Base-by-base conservation (phyloP, 805 yeast species). In the Candida alai region DNA sequence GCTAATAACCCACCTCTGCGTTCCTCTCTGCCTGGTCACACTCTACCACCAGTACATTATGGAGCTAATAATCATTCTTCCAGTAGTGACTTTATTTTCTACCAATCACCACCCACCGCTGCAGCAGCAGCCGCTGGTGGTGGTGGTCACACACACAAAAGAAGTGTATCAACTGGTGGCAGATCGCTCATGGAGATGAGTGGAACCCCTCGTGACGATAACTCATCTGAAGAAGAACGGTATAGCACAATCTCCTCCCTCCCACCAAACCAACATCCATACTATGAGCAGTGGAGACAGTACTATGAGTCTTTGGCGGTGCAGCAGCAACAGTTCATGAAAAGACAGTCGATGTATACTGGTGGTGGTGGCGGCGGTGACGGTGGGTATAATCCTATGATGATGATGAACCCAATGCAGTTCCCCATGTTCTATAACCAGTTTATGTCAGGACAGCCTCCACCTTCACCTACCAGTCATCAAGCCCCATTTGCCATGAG, bases 281-380 rank as follows among this genome's bases (percentile, higher is more conserved):
- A 58, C 37, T 56, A 59, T 33, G 53, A 52, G 23, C 67, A 62
- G 39, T 63, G 68, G 68, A 56, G 54, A 28, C 58, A 54, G 32
- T 64, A 63, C 43, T 63, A 62, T 37, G 54, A 55, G 25, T 37
- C 47, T 2, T 37, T 59, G 31, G 58, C 54, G 22, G 38, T 45
- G 21, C 46, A 42, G 37, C 42, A 45, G 28, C 43, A 46, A 34
- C 36, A 32, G 23, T 14, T 16, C 16, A 27, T 27, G 28, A 32
- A 26, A 12, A 31, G 40, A 27, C 31, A 36, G 19, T 23, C 50
- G 10, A 43, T 44, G 49, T 39, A 30, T 36, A 22, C 37, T 27
- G 16, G 20, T 28, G 35, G 25, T 30, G 40, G 30, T 32, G 26
- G 23, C 32, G 13, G 31, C 35, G 12, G 28, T 29, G 15, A 42